These are phyloP conservation scores for Yamadazyma oceani DNA, from an alignment of 1,139 yeast species.

Conservation along the genomic window DNA sequence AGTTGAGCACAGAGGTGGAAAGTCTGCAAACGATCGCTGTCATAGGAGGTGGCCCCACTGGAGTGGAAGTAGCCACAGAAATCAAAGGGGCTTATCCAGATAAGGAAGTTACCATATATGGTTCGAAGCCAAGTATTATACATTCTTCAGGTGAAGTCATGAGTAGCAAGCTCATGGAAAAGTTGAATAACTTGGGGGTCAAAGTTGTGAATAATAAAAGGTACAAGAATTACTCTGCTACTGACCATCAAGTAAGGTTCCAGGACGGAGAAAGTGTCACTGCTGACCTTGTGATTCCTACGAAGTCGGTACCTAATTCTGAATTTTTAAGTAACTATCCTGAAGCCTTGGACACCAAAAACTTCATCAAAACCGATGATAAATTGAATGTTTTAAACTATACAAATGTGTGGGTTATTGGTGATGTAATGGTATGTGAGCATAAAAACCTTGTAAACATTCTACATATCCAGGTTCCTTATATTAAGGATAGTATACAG, in stretches of 20 bases:
- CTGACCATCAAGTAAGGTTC: slow-evolving; percentile 9
- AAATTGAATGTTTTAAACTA: slow-evolving; percentile 23
- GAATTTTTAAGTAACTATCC: slow-evolving; percentile 13
- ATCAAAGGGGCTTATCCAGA: slow-evolving; percentile 22
- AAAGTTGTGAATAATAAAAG: slow-evolving; percentile 24
- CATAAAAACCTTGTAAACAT: slow-evolving; percentile 26
- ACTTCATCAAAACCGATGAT: slow-evolving; percentile 27
- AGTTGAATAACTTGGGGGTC: slow-evolving; percentile 26
- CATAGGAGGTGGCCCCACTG: slow-evolving; percentile 43
- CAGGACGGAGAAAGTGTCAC: slow-evolving; percentile 17
- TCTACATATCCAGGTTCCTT: slow-evolving; percentile 22
- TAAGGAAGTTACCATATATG: slow-evolving; percentile 26
- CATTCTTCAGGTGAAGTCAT: slow-evolving; percentile 15
- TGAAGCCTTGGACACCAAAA: slow-evolving; percentile 17
- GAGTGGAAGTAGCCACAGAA: slow-evolving; percentile 42
- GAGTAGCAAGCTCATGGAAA: slow-evolving; percentile 17
- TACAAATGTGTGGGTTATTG: slow-evolving; percentile 30
- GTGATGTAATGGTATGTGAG: slow-evolving; percentile 31
- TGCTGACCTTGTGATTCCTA: slow-evolving; percentile 32
- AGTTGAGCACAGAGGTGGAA: slow-evolving; percentile 17
- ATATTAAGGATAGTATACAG: slow-evolving; percentile 14
- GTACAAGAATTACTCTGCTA: slow-evolving; percentile 3
- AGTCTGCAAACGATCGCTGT: slow-evolving; percentile 29
- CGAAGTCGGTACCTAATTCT: slow-evolving; percentile 21
- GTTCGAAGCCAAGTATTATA: slow-evolving; percentile 30